Evolutionary conservation across 192 early-diverging fungal species (phyloP), one percentile per base, ranked within the genome.

Genomic region (Dissophora ornata): DNA sequence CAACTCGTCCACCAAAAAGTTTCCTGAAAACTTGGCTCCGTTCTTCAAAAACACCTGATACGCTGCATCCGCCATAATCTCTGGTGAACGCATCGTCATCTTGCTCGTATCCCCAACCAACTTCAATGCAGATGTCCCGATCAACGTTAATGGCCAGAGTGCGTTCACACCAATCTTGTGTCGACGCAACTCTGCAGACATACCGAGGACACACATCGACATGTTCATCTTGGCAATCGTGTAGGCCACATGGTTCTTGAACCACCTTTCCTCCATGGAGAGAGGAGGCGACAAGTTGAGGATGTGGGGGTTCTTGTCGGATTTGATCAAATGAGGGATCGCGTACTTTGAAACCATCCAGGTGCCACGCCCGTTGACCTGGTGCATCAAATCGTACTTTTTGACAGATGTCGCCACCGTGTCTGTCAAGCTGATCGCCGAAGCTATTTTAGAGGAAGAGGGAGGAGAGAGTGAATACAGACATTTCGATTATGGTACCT

Each of bases 1-100:
- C 54, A 89, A 57, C 81, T 94, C 92, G 67, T 95, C 94, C n/a
- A 95, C 85, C 50, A 84, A 83, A 69, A 94, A 91, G 50, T 94
- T 85, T 62, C 90, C 91, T 58, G 79, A 87, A 46, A 86, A 91
- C 49, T 68, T 61, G 26, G 59, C 25, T 28, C 80, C 62, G 32
- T 88, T 79, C 70, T 93, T 89, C 36, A 69, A 69, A 3, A 93
- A 66, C 19, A 94, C 84, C 47, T 83, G 61, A 49, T 85, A 79
- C 8, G 90, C 91, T 1, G 93, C 93, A 59, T 94, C 93, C 5
- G 91, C 90, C 85, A 92, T 87, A 47, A 94, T 90, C 36, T 86
- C 83, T 2, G 90, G 82, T 30, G 70, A 81, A 29, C 80, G 42
- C 54, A 79, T 47, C 11, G 44, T n/a, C 73, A 77, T 77, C 30